Base-by-base conservation (phyloP, 139 green algal genomes). In the Volvox africanus region DNA sequence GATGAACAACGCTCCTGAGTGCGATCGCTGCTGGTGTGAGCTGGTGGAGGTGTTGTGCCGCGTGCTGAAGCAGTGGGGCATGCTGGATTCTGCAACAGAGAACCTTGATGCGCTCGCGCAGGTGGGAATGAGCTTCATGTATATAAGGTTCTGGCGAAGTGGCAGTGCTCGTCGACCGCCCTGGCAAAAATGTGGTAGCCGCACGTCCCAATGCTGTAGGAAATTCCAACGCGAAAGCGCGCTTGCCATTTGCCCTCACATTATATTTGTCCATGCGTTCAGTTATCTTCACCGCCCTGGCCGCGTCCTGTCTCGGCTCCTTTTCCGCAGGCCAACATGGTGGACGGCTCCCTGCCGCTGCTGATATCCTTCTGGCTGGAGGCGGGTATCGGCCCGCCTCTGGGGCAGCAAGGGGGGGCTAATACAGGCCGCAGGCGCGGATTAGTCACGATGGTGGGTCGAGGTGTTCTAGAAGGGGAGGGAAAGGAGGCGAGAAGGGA, bases 351-450 rank as follows among this genome's bases (percentile, higher is more conserved):
- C 21, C 71, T 90, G 73, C n/a, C 71, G 50, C n/a, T 33, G 50
- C 73, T 90, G 20, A n/a, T 90, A 19, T n/a, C 50, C 19, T 55
- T 18, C 50, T 90, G 86, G 86, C 50, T 90, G 73, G 86, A 90
- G 50, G 20, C 30, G 50, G 86, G 71, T 35, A 75, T 90, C 50
- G 21, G 18, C 50, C 76, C 50, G 19, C 18, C 73, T 19, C 37
- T 90, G 86, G 50, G 73, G 86, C 86, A 76, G 50, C 69, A 44
- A 0, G 17, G 14, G n/a, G 50, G 24, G 2, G 44, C 19, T 11
- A 28, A 9, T 21, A 22, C 9, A n/a, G n/a, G 5, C 18, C 71
- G 73, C 50, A 83, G 35, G 86, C n/a, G 50, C 30, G 86, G 71
- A 21, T 75, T 90, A 55, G 73, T 75, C 21, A 83, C 71, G 44